A percentile compares a stretch with the other conserved stretches of the same genome.
phyloP scores from a whole-genome alignment of 495 filamentous ascomycete genomes.

The Xylaria palmicola region DNA sequence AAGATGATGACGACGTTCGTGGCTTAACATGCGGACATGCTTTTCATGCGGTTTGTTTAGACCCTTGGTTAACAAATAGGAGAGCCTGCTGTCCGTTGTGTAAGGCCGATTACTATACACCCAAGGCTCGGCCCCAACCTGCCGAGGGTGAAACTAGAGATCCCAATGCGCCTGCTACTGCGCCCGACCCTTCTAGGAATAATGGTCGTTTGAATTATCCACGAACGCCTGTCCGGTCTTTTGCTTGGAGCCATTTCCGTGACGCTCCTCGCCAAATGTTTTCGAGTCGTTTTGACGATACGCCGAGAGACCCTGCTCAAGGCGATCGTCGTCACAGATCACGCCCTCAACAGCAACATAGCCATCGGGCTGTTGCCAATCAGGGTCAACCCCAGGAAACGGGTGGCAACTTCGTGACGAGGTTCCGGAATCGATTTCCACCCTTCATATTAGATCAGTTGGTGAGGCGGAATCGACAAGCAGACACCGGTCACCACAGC shows the following conservation, averaged over 20 bases:
- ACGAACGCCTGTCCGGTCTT: constrained; percentile 27
- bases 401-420: constrained; percentile 19
- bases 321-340: constrained; percentile 16
- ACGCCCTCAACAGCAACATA: constrained; percentile 18
- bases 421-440: constrained; percentile 28
- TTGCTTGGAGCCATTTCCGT: constrained; percentile 33
- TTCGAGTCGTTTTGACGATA: constrained; percentile 24
- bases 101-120: constrained; percentile 94
- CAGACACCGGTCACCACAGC: constrained; percentile 14
- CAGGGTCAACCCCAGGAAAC: constrained; percentile 14
- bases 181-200: constrained; percentile 30
- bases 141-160: constrained; percentile 33
- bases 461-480: constrained; percentile 29
- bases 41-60: constrained; percentile 91
- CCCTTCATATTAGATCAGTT: constrained; percentile 23
- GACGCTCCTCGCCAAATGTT: constrained; percentile 30
- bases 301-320: constrained; percentile 16
- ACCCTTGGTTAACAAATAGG: constrained; percentile 92
- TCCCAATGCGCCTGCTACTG: constrained; percentile 21
- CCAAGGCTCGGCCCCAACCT: constrained; percentile 64
- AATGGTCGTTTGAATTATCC: constrained; percentile 45
- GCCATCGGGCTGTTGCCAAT: constrained; percentile 10
- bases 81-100: constrained; percentile 95
- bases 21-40: constrained; percentile 93
- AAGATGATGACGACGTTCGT: constrained; percentile 93